phyloP scores from a whole-genome alignment of 352 stramenopile genomes.

The Pythium dissotocum region DNA sequence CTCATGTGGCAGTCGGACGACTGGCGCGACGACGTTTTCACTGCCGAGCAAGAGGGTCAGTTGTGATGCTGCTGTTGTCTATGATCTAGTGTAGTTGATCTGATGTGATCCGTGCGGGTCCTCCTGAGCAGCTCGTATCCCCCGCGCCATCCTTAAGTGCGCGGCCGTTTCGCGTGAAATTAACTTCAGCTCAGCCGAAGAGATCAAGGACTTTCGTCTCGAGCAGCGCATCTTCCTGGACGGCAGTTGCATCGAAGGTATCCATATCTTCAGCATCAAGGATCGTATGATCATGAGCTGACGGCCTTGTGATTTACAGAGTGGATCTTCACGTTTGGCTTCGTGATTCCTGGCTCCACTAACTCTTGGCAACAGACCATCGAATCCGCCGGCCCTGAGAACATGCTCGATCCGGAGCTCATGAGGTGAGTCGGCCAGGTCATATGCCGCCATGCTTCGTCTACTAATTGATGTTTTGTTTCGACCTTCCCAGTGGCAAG shows the following conservation, averaged over 20 bases:
- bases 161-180: conserved; percentile 91
- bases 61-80: too few relatives aligned
- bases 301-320: conserved; percentile 44
- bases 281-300: neutral
- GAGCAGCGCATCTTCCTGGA: conserved; percentile 91
- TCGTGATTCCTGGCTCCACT: conserved; percentile 93
- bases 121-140: conserved; percentile 56
- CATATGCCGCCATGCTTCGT: neutral
- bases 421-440: conserved; percentile 58
- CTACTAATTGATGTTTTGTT: neutral
- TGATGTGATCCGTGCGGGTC: too few relatives aligned
- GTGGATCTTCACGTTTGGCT: conserved; percentile 95
- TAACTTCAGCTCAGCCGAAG: conserved; percentile 90
- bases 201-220: conserved; percentile 92
- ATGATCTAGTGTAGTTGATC: neutral
- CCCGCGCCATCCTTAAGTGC: conserved; percentile 87
- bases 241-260: conserved; percentile 90
- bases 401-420: conserved; percentile 86
- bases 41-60: conserved; percentile 66
- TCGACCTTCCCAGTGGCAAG: conserved; percentile 60
- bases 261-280: neutral
- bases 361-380: conserved; percentile 97
- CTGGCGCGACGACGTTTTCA: conserved; percentile 74
- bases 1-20: conserved; percentile 86
- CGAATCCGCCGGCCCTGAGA: conserved; percentile 80